Base-by-base conservation (phyloP, 75 land plant genomes). In the Sequoiadendron giganteum region DNA sequence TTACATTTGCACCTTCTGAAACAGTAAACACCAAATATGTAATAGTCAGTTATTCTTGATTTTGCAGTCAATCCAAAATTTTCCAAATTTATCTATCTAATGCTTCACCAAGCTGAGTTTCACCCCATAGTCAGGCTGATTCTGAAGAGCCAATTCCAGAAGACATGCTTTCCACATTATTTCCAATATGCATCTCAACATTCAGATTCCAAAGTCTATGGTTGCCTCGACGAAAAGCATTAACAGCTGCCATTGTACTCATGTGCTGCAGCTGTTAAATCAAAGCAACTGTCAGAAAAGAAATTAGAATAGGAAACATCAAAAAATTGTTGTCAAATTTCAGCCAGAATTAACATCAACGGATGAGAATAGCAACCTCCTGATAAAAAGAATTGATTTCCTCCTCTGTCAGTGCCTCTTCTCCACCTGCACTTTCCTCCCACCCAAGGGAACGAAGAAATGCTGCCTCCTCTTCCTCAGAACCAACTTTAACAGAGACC, bases 401-500 rank as follows among this genome's bases (percentile, higher is more conserved):
- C 68, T 91, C 92, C 86, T 91, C 92, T 32, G 92, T 91, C 78
- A 91, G 85, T 18, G 87, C 85, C 56, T 54, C 85, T 34, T 79
- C 92, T 34, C 68, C 91, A 18, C 82, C 89, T 4, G 72, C 86
- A 83, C 52, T 88, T 78, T 91, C 89, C 34, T 88, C 92, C 92
- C 92, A 91, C 58, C 92, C 92, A 79, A 91, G 92, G 21, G 92
- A 91, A 36, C 92, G 84, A 89, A 91, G 85, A 86, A 91, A 91
- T 48, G 92, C 92, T 30, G 89, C 92, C 55, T 91, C 92, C 34
- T 91, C 92, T 86, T 90, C 91, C 81, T 89, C 90, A 52, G 90
- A 54, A 34, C 89, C 89, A 47, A 87, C 81, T 19, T 81, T 75
- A 21, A 82, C 81, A 79, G 87, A 79, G 36, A 79, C 32, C 48